Evolutionary conservation across 129 eudicot genomes (phyloP).

Genomic region (Centaurea solstitialis): DNA sequence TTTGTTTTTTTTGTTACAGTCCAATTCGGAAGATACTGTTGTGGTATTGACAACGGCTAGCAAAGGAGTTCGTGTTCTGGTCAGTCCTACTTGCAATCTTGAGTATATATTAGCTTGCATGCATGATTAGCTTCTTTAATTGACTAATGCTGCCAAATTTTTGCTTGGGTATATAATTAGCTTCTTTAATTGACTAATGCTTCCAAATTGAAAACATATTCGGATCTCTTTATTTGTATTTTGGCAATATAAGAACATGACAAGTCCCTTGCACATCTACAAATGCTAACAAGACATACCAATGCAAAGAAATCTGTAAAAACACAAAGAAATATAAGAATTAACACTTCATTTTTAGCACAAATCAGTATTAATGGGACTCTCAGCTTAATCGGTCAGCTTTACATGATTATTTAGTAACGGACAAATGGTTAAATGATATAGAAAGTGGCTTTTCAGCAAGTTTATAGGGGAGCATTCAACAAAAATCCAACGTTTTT

Average conservation of each 20-base stretch:
- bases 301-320: neutral
- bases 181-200: neutral
- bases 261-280: neutral
- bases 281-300: neutral
- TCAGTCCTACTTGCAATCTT: conserved; percentile 94
- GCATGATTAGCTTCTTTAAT: conserved; percentile 66
- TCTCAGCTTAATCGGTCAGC: no score
- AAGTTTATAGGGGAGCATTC: no score
- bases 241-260: neutral
- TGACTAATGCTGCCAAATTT: neutral
- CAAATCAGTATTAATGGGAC: no score
- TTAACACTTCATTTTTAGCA: no score
- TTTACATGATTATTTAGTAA: no score
- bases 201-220: neutral
- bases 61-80: conserved; percentile 94
- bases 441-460: no score
- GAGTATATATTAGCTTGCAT: conserved; percentile 94
- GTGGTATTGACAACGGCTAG: conserved; percentile 98
- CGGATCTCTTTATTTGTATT: neutral
- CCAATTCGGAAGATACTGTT: conserved; percentile 98
- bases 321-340: no score
- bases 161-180: conserved; percentile 95
- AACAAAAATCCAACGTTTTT: no score
- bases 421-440: no score
- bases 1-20: conserved; percentile 44